Base-by-base conservation (phyloP, 768 basidiomycete species). In the Suillus fuscotomentosus region DNA sequence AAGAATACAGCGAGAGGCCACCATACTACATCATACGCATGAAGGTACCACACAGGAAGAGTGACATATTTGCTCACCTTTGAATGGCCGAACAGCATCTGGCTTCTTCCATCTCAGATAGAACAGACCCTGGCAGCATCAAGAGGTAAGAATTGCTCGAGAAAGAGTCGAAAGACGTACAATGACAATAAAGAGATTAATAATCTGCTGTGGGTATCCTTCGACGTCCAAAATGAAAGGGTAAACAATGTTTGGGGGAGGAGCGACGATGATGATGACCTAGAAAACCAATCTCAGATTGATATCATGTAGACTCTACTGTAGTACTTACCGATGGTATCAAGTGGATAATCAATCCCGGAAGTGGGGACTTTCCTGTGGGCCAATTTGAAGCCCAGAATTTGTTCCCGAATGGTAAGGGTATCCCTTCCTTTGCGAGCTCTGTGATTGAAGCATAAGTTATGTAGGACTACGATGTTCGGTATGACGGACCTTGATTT, bases 351-450 rank as follows among this genome's bases (percentile, higher is more conserved):
- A 86, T 81, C 3, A 87, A 77, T 0, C 84, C 86, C 0, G 85
- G 84, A 31, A 86, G 70, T 0, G 86, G 86, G 0, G 86, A 83
- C 66, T 82, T 82, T 8, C 85, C 83, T 2, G 82, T 84, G 1
- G 85, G 85, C 85, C 84, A 86, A 68, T 86, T 87, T 1, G 84
- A 84, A 1, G 86, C 86, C 86, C 85, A 86, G 68, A 87, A 84
- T 31, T 72, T 79, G 66, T 83, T 86, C 3, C 84, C 84, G 60
- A 86, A 86, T 0, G 86, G 85, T 0, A 87, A 78, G 13, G 85
- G 86, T n/a, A 87, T 75, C 1, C 86, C 86, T 69, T 86, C 86
- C 65, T 88, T 88, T 5, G 86, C 86, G 5, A 88, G 80, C 60
- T 87, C 86, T 83, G 61, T 39, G 9, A 15, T 43, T 27, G 22